Conservation (phyloP, 2,329 filamentous ascomycete genomes). For the Penicillium sp. region DNA sequence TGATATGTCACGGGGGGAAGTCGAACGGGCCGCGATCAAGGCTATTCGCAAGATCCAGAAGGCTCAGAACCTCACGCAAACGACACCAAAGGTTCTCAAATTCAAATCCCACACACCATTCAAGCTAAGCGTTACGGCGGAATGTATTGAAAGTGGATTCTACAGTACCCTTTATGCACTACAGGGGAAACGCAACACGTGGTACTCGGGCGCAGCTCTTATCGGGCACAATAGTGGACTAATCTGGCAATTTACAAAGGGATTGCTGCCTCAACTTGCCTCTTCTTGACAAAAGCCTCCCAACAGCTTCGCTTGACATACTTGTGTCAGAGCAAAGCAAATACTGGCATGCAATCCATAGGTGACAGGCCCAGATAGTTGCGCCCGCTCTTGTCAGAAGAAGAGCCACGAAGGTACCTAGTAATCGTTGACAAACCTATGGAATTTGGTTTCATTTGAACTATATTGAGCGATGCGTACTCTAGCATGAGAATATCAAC, state of each 20-base stretch:
- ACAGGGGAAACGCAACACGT: conserved; percentile 45
- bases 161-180: conserved; percentile 42
- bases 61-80: background rate
- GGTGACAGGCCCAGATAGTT: too few species aligned
- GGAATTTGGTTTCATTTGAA: too few species aligned
- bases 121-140: conserved; percentile 31
- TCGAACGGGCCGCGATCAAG: background rate
- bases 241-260: conserved; percentile 18
- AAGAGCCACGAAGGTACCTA: too few species aligned
- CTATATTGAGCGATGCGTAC: too few species aligned
- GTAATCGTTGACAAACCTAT: too few species aligned
- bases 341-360: too few species aligned
- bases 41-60: background rate
- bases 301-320: too few species aligned
- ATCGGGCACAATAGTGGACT: conserved; percentile 7
- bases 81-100: background rate
- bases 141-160: conserved; percentile 40
- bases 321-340: too few species aligned
- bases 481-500: too few species aligned
- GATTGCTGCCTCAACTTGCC: background rate
- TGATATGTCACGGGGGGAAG: background rate
- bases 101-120: conserved; percentile 32
- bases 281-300: background rate
- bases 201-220: conserved; percentile 46
- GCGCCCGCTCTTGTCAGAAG: too few species aligned